Conservation (phyloP, 108 stramenopile genomes). For the Skeletonema marinoi region DNA sequence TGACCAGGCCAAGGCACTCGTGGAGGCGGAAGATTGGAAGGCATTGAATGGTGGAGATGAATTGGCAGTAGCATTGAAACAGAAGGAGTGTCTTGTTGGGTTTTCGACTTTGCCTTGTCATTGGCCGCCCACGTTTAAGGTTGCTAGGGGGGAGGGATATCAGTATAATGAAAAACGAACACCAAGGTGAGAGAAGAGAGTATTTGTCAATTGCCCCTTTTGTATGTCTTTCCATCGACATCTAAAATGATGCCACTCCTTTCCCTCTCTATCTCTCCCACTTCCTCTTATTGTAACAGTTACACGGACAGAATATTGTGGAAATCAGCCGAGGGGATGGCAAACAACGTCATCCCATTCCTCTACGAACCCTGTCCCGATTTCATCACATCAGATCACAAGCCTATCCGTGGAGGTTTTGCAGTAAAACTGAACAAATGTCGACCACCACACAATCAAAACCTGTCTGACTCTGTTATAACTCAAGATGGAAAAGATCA, state of each 20-base stretch:
- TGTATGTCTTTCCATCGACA: not conserved
- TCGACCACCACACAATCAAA: not conserved
- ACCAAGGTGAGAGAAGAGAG: slow-evolving; percentile 41
- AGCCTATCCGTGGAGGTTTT: slow-evolving; percentile 80
- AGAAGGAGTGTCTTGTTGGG: slow-evolving; percentile 51
- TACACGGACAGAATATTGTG: slow-evolving; percentile 79
- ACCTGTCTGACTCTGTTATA: not conserved
- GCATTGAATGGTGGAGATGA: slow-evolving; percentile 48
- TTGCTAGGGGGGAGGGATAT: slow-evolving; percentile 46
- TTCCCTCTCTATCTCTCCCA: not conserved
- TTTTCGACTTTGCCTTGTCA: slow-evolving; percentile 56
- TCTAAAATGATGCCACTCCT: not conserved
- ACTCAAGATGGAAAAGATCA: not conserved
- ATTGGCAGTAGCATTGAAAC: slow-evolving; percentile 37
- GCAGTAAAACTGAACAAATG: slow-evolving; percentile 47
- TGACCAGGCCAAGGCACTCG: slow-evolving; percentile 26
- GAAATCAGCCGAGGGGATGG: slow-evolving; percentile 61
- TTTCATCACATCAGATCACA: slow-evolving; percentile 84
- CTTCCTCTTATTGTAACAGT: not conserved
- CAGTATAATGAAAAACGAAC: slow-evolving; percentile 66
- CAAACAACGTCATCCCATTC: slow-evolving; percentile 45
- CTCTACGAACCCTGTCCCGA: slow-evolving; percentile 64
- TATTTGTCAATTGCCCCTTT: not conserved
- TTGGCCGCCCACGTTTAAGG: slow-evolving; percentile 72
- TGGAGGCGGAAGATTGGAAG: slow-evolving; percentile 44